Base-by-base conservation (phyloP, 805 yeast species). In the Torulaspora microellipsoides region DNA sequence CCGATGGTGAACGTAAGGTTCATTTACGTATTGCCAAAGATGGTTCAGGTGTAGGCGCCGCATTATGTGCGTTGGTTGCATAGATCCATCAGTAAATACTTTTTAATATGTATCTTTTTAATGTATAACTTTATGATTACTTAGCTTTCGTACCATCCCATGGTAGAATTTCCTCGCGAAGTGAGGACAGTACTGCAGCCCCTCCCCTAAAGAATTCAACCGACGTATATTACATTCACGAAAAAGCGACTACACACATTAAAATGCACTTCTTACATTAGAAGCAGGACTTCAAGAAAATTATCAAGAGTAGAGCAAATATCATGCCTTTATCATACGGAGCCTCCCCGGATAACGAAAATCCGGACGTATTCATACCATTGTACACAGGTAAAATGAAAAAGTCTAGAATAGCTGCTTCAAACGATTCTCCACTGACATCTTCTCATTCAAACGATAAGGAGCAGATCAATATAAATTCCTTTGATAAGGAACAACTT, bases 11-110 rank as follows among this genome's bases (percentile, higher is more conserved):
- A 55, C 79, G 87, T 66, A 80, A 85, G 58, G 71, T 88, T 36
- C 83, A 80, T 54, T 69, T 91, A 48, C 80, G 80, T 50, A 81
- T 90, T 53, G 93, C 97, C 27, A 86, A 87, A 64, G 98, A 93
- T 60, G 98, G 98, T 36, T 83, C 95, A 45, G 96, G 96, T 47
- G 96, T 90, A 34, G 99, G 99, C 52, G 98, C 97, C 36, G 98
- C 98, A 2, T 71, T 91, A 48, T 87, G 96, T 70, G 97, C 96
- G 8, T 60, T 71, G 33, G 69, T 64, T 13, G 69, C 71, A 12
- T 58, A 40, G 40, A 27, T 8, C 12, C 11, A 13, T 31, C 15
- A 12, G 27, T 15, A 12, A 8, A 17, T 17, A 33, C 11, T 15
- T 13, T 25, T 32, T 2, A 13, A n/a, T 14, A 17, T 17, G 20